A percentile compares a stretch with the other conserved stretches of the same genome.
phyloP scores from a whole-genome alignment of 352 stramenopile species.

The Phytophthora idaei region DNA sequence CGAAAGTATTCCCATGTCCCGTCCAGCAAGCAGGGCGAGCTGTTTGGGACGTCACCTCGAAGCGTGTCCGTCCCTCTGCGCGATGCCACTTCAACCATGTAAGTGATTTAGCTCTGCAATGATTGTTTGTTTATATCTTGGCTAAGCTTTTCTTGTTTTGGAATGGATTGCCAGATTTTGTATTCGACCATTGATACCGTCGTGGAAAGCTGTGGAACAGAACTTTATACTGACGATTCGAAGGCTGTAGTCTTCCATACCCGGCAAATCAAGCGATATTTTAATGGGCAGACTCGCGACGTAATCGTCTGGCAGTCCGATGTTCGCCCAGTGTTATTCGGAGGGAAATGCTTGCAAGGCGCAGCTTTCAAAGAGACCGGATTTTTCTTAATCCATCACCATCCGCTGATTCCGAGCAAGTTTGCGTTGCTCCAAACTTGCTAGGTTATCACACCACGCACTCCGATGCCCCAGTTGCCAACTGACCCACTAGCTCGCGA shows the following conservation, averaged over 20 bases:
- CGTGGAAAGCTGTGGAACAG: slow-evolving; percentile 6
- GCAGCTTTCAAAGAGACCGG: slow-evolving; percentile 5
- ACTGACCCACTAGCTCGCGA: not conserved
- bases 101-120: not conserved
- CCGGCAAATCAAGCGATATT: slow-evolving; percentile 4
- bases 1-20: slow-evolving; percentile 6
- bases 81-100: slow-evolving; percentile 11
- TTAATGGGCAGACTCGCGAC: not conserved
- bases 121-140: not conserved
- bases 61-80: not conserved
- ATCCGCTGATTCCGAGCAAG: slow-evolving; percentile 1
- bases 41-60: slow-evolving; percentile 1
- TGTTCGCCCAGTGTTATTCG: not conserved
- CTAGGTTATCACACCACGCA: slow-evolving; percentile 1
- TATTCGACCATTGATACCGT: slow-evolving; percentile 1
- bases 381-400: slow-evolving; percentile 3
- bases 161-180: not conserved
- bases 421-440: slow-evolving; percentile 4
- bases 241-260: slow-evolving; percentile 5
- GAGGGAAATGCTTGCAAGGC: not conserved
- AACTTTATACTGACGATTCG: slow-evolving; percentile 4
- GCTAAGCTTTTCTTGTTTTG: not conserved
- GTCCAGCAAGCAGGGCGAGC: not conserved
- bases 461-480: slow-evolving; percentile 1
- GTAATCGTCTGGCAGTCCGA: slow-evolving; percentile 7